These are phyloP conservation scores for Tetracladium marchalianum DNA, from an alignment of 495 filamentous ascomycete genomes.

Conservation along the genomic window DNA sequence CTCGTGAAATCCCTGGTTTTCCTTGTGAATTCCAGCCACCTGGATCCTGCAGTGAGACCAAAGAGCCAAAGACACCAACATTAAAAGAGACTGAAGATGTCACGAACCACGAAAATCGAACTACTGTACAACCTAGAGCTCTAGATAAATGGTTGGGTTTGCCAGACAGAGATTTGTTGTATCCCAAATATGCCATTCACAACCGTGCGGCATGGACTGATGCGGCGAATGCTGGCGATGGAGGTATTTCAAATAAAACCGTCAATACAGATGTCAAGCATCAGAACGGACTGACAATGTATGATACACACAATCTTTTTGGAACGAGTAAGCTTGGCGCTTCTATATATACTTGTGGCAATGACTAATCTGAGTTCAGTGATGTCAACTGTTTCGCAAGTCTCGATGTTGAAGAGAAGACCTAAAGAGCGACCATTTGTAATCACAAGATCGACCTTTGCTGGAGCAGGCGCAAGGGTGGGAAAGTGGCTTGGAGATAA, in stretches of 20 bases:
- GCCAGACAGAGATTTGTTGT: slow-evolving; percentile 54
- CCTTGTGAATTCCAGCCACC: slow-evolving; percentile 60
- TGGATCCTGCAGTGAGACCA: slow-evolving; percentile 22
- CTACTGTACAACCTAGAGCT: slow-evolving; percentile 26
- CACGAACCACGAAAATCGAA: slow-evolving; percentile 1
- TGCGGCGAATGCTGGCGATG: slow-evolving; percentile 36
- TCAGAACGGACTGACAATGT: slow-evolving; percentile 59
- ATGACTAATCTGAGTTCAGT: slow-evolving; percentile 28
- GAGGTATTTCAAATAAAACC: slow-evolving; percentile 61
- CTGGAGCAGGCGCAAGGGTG: slow-evolving; percentile 66
- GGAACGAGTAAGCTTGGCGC: slow-evolving; percentile 47
- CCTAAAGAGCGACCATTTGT: slow-evolving; percentile 60
- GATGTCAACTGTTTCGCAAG: slow-evolving; percentile 62
- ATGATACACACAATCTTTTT: slow-evolving; percentile 81
- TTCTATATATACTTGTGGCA: not conserved
- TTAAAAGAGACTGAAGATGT: not conserved
- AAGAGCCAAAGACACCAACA: slow-evolving; percentile 1
- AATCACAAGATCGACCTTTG: slow-evolving; percentile 79
- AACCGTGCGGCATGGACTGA: slow-evolving; percentile 45
- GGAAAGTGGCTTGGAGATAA: slow-evolving; percentile 92
- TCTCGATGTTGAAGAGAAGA: slow-evolving; percentile 60
- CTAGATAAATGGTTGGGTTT: slow-evolving; percentile 30
- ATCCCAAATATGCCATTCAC: slow-evolving; percentile 65
- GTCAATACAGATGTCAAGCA: slow-evolving; percentile 68
- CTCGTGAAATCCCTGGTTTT: slow-evolving; percentile 60